Evolutionary conservation across 257 asterid species (phyloP).

Genomic region (Rauvolfia tetraphylla): DNA sequence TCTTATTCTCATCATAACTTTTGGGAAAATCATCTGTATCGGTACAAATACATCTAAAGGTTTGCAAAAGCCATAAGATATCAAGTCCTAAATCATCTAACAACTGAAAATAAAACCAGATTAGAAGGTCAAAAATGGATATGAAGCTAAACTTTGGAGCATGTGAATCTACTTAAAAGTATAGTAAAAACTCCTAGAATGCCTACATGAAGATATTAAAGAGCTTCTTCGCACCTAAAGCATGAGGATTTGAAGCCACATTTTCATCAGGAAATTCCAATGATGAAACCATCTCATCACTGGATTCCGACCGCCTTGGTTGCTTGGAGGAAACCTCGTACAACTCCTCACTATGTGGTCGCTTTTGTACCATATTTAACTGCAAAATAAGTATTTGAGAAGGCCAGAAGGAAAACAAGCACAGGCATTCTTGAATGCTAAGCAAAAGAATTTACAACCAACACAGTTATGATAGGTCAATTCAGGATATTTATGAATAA

Average conservation of each 20-base stretch:
- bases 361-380: slow-evolving; percentile 49
- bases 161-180: background rate
- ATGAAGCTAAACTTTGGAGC: background rate
- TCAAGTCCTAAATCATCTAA: background rate
- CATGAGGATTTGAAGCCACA: slow-evolving; percentile 10
- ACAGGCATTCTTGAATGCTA: background rate
- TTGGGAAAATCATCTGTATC: background rate
- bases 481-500: background rate
- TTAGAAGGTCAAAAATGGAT: too few relatives aligned
- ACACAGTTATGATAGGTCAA: background rate
- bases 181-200: background rate
- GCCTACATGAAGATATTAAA: background rate
- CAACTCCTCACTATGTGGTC: slow-evolving; percentile 34
- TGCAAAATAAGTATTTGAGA: slow-evolving; percentile 17
- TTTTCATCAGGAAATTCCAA: slow-evolving; percentile 35
- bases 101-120: background rate
- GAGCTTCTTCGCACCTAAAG: slow-evolving; percentile 26
- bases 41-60: background rate
- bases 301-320: slow-evolving; percentile 36
- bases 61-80: background rate
- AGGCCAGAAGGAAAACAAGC: background rate
- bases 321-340: slow-evolving; percentile 37
- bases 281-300: slow-evolving; percentile 26
- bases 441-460: background rate
- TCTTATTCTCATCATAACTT: too few relatives aligned